phyloP scores from a whole-genome alignment of 345 rosid species.

The Clausena lansium region DNA sequence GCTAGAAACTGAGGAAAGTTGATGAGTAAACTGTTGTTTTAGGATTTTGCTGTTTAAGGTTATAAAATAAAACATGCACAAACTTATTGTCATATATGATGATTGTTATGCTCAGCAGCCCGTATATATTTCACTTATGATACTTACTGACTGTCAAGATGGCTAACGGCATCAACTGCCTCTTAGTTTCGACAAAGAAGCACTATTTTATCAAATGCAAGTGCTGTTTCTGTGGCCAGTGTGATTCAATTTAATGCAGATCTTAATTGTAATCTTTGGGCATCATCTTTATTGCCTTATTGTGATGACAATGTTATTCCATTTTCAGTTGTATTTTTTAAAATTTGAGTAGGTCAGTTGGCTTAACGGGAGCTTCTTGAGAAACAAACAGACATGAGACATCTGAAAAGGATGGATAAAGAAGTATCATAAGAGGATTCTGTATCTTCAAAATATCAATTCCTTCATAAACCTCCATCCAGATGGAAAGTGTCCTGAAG shows the following conservation, averaged over 20 bases:
- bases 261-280: background rate
- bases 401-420: background rate
- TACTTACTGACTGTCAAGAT: background rate
- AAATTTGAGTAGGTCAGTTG: background rate
- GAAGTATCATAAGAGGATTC: background rate
- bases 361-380: background rate
- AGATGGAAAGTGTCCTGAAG: background rate
- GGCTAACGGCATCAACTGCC: background rate
- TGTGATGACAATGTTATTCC: background rate
- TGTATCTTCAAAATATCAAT: conserved; percentile 3
- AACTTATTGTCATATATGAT: conserved; percentile 1
- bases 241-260: background rate
- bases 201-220: background rate
- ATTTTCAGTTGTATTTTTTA: background rate
- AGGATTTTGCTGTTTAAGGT: background rate
- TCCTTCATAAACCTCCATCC: background rate
- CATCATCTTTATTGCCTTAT: background rate
- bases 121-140: background rate
- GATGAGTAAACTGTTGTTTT: background rate
- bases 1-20: background rate
- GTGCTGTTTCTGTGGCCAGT: background rate
- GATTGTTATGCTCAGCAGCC: background rate
- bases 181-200: background rate
- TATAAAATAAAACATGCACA: background rate
- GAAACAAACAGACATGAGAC: background rate